Conservation (phyloP, 495 filamentous ascomycete genomes). For the Neurospora sp. region DNA sequence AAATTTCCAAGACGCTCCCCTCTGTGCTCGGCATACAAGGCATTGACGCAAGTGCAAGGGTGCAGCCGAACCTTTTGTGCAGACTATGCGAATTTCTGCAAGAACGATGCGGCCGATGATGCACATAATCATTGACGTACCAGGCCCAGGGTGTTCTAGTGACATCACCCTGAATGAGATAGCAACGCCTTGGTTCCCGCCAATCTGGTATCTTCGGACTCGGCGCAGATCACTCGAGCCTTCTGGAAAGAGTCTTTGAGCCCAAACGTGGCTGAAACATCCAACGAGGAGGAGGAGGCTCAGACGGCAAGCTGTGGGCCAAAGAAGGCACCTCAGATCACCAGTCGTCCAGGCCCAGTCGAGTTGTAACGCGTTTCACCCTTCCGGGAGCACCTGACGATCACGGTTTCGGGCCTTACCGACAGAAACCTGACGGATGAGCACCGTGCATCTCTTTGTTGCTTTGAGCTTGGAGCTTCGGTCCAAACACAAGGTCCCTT, state of each 20-base stretch:
- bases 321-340: not conserved
- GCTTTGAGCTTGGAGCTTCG: not conserved
- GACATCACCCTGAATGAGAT: constrained; percentile 4
- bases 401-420: not conserved
- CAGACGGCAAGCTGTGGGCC: not conserved
- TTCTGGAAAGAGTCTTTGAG: not conserved
- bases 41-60: constrained; percentile 26
- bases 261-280: not conserved
- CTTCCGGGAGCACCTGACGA: not conserved
- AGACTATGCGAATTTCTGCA: constrained; percentile 1
- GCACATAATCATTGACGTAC: constrained; percentile 11
- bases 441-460: not conserved
- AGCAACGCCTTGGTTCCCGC: not conserved
- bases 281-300: not conserved
- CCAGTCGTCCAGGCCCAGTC: not conserved
- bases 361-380: not conserved
- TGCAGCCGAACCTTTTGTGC: constrained; percentile 9
- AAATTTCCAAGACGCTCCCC: not conserved
- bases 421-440: not conserved
- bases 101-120: constrained; percentile 3
- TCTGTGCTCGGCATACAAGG: constrained; percentile 16
- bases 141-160: constrained; percentile 11
- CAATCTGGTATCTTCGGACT: not conserved
- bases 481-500: not conserved
- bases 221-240: not conserved